Evolutionary conservation across 352 stramenopile genomes (phyloP).

Genomic region (Globisporangium megalacanthum): DNA sequence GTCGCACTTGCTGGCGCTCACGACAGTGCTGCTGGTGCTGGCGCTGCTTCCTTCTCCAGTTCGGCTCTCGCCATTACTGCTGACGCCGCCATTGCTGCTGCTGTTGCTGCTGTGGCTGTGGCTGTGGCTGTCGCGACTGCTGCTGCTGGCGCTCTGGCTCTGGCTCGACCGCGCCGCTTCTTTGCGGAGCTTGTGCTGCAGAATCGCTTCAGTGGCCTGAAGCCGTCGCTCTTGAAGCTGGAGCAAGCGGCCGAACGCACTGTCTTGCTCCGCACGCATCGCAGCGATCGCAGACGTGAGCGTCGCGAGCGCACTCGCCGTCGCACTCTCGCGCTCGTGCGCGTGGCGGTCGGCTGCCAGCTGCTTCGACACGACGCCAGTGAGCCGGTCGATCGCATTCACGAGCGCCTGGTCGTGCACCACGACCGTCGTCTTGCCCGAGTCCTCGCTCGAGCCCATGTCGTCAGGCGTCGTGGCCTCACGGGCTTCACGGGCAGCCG

Average conservation of each 20-base stretch:
- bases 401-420: constrained; percentile 58
- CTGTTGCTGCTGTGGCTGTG: neutral
- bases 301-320: constrained; percentile 21
- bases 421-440: constrained; percentile 31
- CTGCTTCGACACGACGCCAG: constrained; percentile 51
- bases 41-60: neutral
- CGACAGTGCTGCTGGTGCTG: neutral
- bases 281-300: constrained; percentile 50
- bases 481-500: constrained; percentile 12
- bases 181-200: constrained; percentile 58
- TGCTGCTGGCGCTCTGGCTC: neutral
- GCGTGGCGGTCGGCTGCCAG: constrained; percentile 28
- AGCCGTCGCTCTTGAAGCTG: constrained; percentile 67
- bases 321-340: constrained; percentile 20
- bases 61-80: too few species aligned
- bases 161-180: constrained; percentile 11
- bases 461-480: constrained; percentile 58
- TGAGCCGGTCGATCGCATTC: constrained; percentile 56
- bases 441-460: constrained; percentile 28
- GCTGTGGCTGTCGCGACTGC: neutral
- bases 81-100: neutral
- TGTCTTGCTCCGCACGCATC: constrained; percentile 41
- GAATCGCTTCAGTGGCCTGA: constrained; percentile 51
- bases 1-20: too few species aligned
- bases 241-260: constrained; percentile 41